Evolutionary conservation across 2,329 filamentous ascomycete species (phyloP).

Genomic region (Meredithiella fracta): DNA sequence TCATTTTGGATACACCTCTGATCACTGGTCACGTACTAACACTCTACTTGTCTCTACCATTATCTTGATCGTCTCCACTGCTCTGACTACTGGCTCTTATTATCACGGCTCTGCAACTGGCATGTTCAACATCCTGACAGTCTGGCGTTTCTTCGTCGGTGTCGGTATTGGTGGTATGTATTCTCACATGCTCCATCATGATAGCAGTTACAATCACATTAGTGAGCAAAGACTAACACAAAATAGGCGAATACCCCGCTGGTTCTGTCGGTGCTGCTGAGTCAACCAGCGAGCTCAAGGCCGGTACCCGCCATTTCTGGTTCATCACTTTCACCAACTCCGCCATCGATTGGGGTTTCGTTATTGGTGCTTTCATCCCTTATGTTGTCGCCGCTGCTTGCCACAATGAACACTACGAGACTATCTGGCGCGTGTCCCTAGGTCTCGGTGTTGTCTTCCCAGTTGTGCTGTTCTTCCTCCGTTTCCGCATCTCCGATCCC

Average conservation of each 20-base stretch:
- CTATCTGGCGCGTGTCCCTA: constrained; percentile 68
- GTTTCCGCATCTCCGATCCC: constrained; percentile 58
- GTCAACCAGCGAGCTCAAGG: constrained; percentile 64
- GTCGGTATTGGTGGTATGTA: constrained; percentile 53
- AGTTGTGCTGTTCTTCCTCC: constrained; percentile 45
- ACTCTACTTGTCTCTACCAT: constrained; percentile 65
- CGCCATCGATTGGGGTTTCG: constrained; percentile 62
- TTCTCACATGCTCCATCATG: too few relatives aligned
- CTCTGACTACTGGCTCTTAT: constrained; percentile 62
- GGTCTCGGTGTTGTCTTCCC: constrained; percentile 69
- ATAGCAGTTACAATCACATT: too few relatives aligned
- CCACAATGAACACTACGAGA: constrained; percentile 44
- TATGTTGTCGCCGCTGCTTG: constrained; percentile 41
- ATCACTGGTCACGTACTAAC: constrained; percentile 73
- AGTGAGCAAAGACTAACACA: too few relatives aligned
- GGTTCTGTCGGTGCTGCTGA: constrained; percentile 75
- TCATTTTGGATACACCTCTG: constrained; percentile 62
- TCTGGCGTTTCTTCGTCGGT: constrained; percentile 69
- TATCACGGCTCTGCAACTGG: constrained; percentile 50
- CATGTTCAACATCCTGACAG: constrained; percentile 59
- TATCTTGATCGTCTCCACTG: constrained; percentile 73
- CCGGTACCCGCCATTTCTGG: constrained; percentile 72
- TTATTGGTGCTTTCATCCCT: constrained; percentile 63
- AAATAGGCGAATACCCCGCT: constrained; percentile 54
- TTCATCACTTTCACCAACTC: constrained; percentile 79